A percentile compares a stretch with the other conserved stretches of the same genome.
Evolutionary conservation across 768 basidiomycete genomes (phyloP).

Genomic region (Ramaria sp.): DNA sequence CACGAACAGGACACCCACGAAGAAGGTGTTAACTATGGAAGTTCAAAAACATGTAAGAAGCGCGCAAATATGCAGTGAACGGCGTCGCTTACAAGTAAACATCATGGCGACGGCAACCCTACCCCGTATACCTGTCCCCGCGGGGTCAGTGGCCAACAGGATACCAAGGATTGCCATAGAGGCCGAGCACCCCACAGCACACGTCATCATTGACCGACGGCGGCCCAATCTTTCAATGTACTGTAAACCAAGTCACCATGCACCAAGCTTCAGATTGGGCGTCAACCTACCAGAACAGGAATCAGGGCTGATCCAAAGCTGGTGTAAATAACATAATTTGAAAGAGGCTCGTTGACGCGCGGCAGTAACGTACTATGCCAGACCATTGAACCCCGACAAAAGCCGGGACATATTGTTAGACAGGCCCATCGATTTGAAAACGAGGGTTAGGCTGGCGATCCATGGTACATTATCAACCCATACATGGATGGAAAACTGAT

Average conservation of each 20-base stretch:
- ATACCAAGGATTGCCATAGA: slow-evolving; percentile 4
- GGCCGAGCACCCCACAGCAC: slow-evolving; percentile 3
- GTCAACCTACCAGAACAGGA: not conserved
- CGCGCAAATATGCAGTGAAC: not conserved
- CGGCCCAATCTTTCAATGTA: slow-evolving; percentile 3
- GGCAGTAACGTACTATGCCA: slow-evolving; percentile 3
- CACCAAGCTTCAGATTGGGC: not conserved
- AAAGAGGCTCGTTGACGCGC: not conserved
- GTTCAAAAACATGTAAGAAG: not conserved
- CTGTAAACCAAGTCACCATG: not conserved
- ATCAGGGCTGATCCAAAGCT: slow-evolving; percentile 4
- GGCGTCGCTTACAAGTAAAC: not conserved
- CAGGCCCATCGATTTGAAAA: slow-evolving; percentile 6
- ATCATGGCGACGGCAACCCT: slow-evolving; percentile 5
- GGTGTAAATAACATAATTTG: not conserved
- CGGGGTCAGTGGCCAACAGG: slow-evolving; percentile 1
- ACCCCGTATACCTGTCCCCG: not conserved
- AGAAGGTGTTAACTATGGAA: slow-evolving; percentile 4
- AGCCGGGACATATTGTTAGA: slow-evolving; percentile 6
- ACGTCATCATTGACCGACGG: slow-evolving; percentile 6
- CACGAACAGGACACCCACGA: not conserved
- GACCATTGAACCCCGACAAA: slow-evolving; percentile 4
- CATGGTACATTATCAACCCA: not conserved
- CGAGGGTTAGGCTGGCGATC: not conserved
- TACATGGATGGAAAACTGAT: not conserved